Base-by-base conservation (phyloP, 345 rosid species). In the Alliaria petiolata region DNA sequence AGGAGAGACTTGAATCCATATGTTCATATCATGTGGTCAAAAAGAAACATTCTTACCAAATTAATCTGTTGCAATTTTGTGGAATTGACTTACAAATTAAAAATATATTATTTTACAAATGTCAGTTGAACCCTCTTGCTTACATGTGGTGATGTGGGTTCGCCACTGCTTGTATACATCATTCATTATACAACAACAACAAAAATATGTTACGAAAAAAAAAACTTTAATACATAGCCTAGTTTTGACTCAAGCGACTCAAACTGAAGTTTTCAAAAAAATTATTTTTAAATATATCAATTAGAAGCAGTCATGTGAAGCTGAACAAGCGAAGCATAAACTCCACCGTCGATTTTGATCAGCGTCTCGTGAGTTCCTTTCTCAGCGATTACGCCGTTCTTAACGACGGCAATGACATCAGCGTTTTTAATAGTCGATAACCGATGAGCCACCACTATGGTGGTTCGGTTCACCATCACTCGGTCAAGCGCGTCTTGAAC, bases 391-490 rank as follows among this genome's bases (percentile, higher is more conserved):
- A 81, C 79, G 43, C 91, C 97, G 59, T 81, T 85, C 55, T 93
- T 87, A 83, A 90, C 85, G 3, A 90, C 93, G 4, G 81, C 81
- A 16, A 90, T 90, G 9, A 50, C 74, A 51, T 90, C 89, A 4
- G 89, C 90, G 31, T 85, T 86, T 51, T 79, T 86, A 3, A 93
- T 71, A 0, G 96, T 90, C 25, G 98, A 87, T 17, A 93, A 80
- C 70, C 98, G 71, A 52, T 86, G 97, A 26, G 97, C 97, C 56
- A 93, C 93, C 7, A 87, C 90, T 5, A 93, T 75, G 1, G 93
- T 87, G 10, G 85, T 75, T 70, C 72, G 69, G 9, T 72, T 68
- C 14, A 69, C 69, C 51, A 76, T 78, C 36, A 83, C 79, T 17
- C 84, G 71, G 74, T 86, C 93, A 64, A 88, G 70, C 12, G 88